These are phyloP conservation scores for Leccinum solheimii DNA, from an alignment of 1,284 basidiomycete genomes.

Conservation along the genomic window DNA sequence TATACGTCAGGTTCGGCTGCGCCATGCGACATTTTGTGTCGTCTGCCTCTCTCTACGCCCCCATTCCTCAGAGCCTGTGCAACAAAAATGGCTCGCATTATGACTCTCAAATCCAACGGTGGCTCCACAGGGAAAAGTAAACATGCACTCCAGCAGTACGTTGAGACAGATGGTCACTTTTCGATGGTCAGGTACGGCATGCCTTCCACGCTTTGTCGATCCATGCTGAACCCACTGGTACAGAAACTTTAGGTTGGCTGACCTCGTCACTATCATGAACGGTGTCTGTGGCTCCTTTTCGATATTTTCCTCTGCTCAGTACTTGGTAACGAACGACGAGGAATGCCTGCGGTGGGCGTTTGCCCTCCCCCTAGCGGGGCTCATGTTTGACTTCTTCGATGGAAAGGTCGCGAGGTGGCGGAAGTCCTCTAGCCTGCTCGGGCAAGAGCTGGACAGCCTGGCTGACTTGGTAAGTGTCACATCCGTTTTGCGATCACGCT, in stretches of 20 bases:
- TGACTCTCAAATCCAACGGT: slow-evolving; percentile 35
- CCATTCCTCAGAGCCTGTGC: slow-evolving; percentile 1
- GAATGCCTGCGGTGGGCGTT: slow-evolving; percentile 85
- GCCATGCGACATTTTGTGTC: slow-evolving; percentile 28
- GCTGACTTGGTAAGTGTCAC: slow-evolving; percentile 80
- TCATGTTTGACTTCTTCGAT: slow-evolving; percentile 97
- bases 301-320: slow-evolving; percentile 89
- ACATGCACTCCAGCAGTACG: slow-evolving; percentile 77
- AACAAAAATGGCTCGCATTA: slow-evolving; percentile 26
- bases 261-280: slow-evolving; percentile 99
- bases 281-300: slow-evolving; percentile 98
- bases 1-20: slow-evolving; percentile 14
- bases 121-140: slow-evolving; percentile 19
- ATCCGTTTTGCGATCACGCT: neutral
- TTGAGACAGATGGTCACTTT: slow-evolving; percentile 90
- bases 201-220: slow-evolving; percentile 16
- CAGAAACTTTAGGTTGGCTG: slow-evolving; percentile 97
- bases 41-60: slow-evolving; percentile 26
- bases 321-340: slow-evolving; percentile 81
- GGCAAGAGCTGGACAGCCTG: slow-evolving; percentile 96
- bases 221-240: slow-evolving; percentile 17
- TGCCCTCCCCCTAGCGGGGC: slow-evolving; percentile 88
- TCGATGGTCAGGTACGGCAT: slow-evolving; percentile 81
- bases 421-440: slow-evolving; percentile 93
- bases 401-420: slow-evolving; percentile 98